A percentile compares a stretch with the other conserved stretches of the same genome.
Conservation (phyloP, 768 basidiomycete genomes). For the Suillus lakei region DNA sequence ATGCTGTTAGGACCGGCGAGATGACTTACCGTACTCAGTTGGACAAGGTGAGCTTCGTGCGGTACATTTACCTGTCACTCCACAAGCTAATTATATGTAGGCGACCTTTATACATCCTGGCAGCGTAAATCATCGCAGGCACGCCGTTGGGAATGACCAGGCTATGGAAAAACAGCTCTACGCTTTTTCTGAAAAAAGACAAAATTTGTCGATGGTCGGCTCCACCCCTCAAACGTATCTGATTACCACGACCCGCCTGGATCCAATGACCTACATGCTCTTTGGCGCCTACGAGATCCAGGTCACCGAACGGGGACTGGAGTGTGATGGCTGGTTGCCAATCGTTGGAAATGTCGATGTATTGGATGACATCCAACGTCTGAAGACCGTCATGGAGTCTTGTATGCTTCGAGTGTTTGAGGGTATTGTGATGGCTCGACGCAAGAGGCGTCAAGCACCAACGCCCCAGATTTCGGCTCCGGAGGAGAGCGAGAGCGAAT, state of each 20-base stretch:
- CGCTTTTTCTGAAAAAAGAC: constrained; percentile 84
- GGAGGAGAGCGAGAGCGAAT: constrained; percentile 60
- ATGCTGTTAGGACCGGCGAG: constrained; percentile 77
- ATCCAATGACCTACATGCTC: constrained; percentile 87
- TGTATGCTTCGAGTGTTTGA: constrained; percentile 92
- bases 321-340: constrained; percentile 92
- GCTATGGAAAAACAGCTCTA: constrained; percentile 70
- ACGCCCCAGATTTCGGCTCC: constrained; percentile 40
- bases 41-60: constrained; percentile 69
- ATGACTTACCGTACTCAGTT: constrained; percentile 72
- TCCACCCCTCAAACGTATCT: constrained; percentile 67
- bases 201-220: constrained; percentile 61
- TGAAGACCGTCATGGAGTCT: constrained; percentile 79
- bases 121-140: constrained; percentile 82
- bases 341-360: constrained; percentile 73
- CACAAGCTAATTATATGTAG: constrained; percentile 42
- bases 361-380: constrained; percentile 80
- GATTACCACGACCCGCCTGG: constrained; percentile 81
- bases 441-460: constrained; percentile 30
- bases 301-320: constrained; percentile 72
- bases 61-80: constrained; percentile 5
- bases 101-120: constrained; percentile 79
- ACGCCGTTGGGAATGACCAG: constrained; percentile 30
- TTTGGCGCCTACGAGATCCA: constrained; percentile 86
- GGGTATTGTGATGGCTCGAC: constrained; percentile 61